Percentiles rank a stretch among this genome's conserved stretches.
phyloP scores from a whole-genome alignment of 2,329 filamentous ascomycete genomes.

The Aureobasidium sp. region DNA sequence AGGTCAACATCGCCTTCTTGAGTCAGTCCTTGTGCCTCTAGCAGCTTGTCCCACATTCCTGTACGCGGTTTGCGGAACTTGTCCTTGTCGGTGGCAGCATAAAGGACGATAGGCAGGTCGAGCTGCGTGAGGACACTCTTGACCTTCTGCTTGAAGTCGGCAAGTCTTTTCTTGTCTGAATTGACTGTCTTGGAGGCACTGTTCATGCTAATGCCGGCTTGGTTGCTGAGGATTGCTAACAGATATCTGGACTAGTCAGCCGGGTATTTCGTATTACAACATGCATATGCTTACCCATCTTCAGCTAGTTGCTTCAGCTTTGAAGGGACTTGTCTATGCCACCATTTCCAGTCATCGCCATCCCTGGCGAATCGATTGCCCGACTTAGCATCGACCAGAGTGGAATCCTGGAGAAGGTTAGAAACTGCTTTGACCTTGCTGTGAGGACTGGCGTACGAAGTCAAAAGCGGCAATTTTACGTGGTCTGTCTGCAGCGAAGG shows the following conservation, averaged over 20 bases:
- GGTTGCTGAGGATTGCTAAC: slow-evolving; percentile 78
- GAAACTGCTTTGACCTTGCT: background rate
- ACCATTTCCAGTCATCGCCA: slow-evolving; percentile 89
- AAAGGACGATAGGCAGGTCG: slow-evolving; percentile 67
- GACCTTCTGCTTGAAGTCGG: slow-evolving; percentile 77
- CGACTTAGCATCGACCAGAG: slow-evolving; percentile 69
- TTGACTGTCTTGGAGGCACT: slow-evolving; percentile 63
- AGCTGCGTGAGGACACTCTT: slow-evolving; percentile 59
- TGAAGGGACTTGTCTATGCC: slow-evolving; percentile 61
- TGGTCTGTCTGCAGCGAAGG: slow-evolving; percentile 27
- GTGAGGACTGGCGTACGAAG: slow-evolving; percentile 36
- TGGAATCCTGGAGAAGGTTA: slow-evolving; percentile 60
- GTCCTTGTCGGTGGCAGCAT: slow-evolving; percentile 79
- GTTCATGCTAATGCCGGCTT: slow-evolving; percentile 70
- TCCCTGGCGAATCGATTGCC: slow-evolving; percentile 68
- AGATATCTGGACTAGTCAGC: slow-evolving; percentile 47
- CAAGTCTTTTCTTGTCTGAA: slow-evolving; percentile 56
- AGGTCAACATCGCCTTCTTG: slow-evolving; percentile 54
- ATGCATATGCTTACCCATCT: slow-evolving; percentile 47
- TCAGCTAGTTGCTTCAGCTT: slow-evolving; percentile 59
- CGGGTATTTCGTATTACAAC: background rate
- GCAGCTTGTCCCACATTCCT: slow-evolving; percentile 76
- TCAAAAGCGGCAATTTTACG: slow-evolving; percentile 65
- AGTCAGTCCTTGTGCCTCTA: slow-evolving; percentile 40
- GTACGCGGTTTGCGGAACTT: slow-evolving; percentile 75